phyloP scores from a whole-genome alignment of 306 rosid genomes.

The Malus orientalis region DNA sequence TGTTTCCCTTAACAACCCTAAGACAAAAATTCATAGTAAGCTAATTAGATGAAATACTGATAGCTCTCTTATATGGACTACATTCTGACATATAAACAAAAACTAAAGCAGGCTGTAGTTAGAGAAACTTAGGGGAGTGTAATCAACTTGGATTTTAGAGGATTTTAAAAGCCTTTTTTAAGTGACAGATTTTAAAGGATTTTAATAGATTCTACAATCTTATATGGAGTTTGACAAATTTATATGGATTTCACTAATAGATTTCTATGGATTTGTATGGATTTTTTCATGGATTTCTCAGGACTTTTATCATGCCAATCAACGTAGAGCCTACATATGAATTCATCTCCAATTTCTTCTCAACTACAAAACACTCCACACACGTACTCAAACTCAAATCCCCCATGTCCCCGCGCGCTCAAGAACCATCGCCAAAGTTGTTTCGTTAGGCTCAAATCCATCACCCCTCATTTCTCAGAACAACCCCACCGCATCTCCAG shows the following conservation, averaged over 20 bases:
- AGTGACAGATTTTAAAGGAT: too few relatives aligned
- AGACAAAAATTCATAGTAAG: neutral
- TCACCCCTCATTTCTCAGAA: constrained; percentile 50
- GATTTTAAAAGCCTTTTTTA: too few relatives aligned
- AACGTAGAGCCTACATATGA: constrained; percentile 66
- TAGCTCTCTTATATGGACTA: neutral
- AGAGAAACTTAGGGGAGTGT: too few relatives aligned
- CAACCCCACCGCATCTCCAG: constrained; percentile 53
- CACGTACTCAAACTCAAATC: constrained; percentile 57
- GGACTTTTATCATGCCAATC: constrained; percentile 40
- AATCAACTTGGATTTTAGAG: too few relatives aligned
- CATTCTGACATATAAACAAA: neutral
- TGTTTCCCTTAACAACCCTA: neutral
- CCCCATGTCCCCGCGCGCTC: constrained; percentile 81
- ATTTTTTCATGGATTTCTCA: too few relatives aligned
- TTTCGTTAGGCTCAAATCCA: constrained; percentile 64
- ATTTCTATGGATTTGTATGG: too few relatives aligned
- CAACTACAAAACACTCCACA: constrained; percentile 64
- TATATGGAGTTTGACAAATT: too few relatives aligned
- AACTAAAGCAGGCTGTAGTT: neutral
- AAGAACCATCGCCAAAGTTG: constrained; percentile 65
- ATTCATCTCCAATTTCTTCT: neutral
- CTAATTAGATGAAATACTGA: neutral
- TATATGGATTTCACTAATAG: too few relatives aligned
- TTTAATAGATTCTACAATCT: too few relatives aligned